These are phyloP conservation scores for Lecanicillium sp. DNA, from an alignment of 2,329 filamentous ascomycete genomes.

Conservation along the genomic window DNA sequence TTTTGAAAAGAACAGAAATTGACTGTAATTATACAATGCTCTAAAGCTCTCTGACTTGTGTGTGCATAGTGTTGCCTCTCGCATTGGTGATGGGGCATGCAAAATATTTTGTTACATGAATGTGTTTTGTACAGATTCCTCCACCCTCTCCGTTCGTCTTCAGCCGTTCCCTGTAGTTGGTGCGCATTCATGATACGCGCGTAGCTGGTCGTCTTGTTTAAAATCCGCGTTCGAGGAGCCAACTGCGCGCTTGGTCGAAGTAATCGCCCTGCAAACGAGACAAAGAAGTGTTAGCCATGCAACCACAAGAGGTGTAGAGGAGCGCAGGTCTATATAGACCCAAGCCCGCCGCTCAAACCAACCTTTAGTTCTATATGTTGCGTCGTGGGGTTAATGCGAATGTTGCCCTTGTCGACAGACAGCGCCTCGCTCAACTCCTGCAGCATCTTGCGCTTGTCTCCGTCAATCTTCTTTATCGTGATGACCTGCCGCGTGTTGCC, in stretches of 20 bases:
- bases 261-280: slow-evolving; percentile 27
- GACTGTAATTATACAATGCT: slow-evolving; percentile 9
- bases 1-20: background rate
- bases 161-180: too few species aligned
- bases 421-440: slow-evolving; percentile 55
- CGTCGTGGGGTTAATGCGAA: slow-evolving; percentile 53
- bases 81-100: too few species aligned
- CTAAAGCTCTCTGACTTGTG: background rate
- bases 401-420: slow-evolving; percentile 44
- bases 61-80: too few species aligned
- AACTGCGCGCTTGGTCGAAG: slow-evolving; percentile 20
- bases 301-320: slow-evolving; percentile 9
- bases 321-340: too few species aligned
- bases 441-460: slow-evolving; percentile 57
- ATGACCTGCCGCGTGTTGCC: slow-evolving; percentile 73
- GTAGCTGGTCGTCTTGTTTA: slow-evolving; percentile 12
- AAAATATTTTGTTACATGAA: too few species aligned
- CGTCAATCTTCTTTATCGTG: slow-evolving; percentile 70
- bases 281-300: slow-evolving; percentile 9
- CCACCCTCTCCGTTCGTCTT: too few species aligned
- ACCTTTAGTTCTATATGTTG: slow-evolving; percentile 71
- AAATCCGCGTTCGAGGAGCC: slow-evolving; percentile 27
- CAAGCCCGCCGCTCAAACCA: slow-evolving; percentile 10
- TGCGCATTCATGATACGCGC: slow-evolving; percentile 1
- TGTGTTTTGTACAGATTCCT: too few species aligned